Evolutionary conservation across 176 grass and related monocot genomes (phyloP).

Genomic region (Rhynchospora tenuis): DNA sequence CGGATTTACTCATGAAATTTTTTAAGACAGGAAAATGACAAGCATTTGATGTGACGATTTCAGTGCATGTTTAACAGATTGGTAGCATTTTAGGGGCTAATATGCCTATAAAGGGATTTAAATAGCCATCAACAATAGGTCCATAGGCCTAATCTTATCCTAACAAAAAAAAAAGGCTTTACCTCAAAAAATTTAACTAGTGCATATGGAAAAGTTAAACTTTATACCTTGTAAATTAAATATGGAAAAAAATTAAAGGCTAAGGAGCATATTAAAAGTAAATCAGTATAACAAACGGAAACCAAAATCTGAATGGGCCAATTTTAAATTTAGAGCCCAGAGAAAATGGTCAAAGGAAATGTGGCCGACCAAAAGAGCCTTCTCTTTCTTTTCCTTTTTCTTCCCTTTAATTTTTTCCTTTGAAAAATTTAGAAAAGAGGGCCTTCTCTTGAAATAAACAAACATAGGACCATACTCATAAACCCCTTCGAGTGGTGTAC

Average conservation of each 20-base stretch:
- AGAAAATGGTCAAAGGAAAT: neutral
- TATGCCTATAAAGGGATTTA: no score
- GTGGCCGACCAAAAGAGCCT: conserved; percentile 5
- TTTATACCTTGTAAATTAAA: neutral
- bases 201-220: neutral
- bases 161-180: neutral
- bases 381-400: neutral
- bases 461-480: neutral
- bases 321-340: conserved; percentile 5
- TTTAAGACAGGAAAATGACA: no score
- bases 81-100: no score
- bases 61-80: no score
- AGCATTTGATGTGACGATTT: no score
- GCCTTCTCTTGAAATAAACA: neutral
- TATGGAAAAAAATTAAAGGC: neutral
- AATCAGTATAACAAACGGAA: neutral
- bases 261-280: neutral
- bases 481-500: neutral
- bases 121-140: no score
- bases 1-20: no score
- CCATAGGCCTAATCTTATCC: no score
- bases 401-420: neutral
- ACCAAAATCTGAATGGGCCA: conserved; percentile 4
- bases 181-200: neutral
- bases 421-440: neutral